phyloP scores from a whole-genome alignment of 495 filamentous ascomycete genomes.

The Hypoxylon trugodes region DNA sequence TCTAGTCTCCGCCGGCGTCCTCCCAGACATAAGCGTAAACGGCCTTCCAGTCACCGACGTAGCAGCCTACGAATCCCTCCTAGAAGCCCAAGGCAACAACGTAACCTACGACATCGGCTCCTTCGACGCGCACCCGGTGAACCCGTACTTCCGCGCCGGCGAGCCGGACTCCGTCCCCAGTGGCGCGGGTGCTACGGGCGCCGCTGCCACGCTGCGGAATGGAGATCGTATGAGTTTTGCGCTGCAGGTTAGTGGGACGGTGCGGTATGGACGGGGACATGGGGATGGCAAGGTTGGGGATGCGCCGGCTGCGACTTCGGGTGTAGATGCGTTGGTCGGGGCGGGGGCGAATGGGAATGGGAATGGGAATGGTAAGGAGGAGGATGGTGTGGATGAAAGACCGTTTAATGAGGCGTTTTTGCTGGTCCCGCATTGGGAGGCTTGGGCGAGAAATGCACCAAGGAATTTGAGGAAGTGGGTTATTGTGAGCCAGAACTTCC shows the following conservation, averaged over 20 bases:
- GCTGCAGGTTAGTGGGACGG: conserved; percentile 71
- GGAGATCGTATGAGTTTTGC: conserved; percentile 72
- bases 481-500: conserved; percentile 78
- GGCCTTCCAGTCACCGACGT: conserved; percentile 44
- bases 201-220: conserved; percentile 33
- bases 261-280: conserved; percentile 65
- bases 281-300: conserved; percentile 7
- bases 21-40: conserved; percentile 58
- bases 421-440: conserved; percentile 76
- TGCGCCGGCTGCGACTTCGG: neutral
- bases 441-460: conserved; percentile 48
- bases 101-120: conserved; percentile 67
- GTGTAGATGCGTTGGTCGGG: neutral
- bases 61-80: conserved; percentile 50
- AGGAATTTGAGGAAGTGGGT: conserved; percentile 65
- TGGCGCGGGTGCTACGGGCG: conserved; percentile 10
- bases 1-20: conserved; percentile 43
- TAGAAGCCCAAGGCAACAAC: conserved; percentile 45
- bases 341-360: neutral
- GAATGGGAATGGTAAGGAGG: neutral
- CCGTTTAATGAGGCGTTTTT: conserved; percentile 80
- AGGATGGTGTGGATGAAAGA: conserved; percentile 60
- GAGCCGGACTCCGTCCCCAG: conserved; percentile 40
- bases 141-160: conserved; percentile 64
- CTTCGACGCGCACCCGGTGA: conserved; percentile 78